A percentile compares a stretch with the other conserved stretches of the same genome.
Conservation (phyloP, 1,139 yeast species). For the Lodderomyces parapsilosis region DNA sequence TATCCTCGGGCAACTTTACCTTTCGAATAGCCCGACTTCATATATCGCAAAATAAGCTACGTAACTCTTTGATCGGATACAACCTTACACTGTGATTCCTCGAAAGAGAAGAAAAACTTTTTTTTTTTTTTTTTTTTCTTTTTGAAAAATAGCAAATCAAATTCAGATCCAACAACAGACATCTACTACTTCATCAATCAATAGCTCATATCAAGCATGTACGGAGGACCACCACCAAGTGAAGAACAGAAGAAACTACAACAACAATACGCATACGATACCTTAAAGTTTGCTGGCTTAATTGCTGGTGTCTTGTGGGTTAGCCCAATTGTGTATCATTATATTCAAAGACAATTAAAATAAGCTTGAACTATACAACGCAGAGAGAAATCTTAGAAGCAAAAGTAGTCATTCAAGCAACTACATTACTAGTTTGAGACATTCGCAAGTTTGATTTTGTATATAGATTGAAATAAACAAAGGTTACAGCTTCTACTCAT, state of each 20-base stretch:
- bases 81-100: no score
- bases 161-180: background rate
- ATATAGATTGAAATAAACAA: constrained; percentile 1
- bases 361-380: no score
- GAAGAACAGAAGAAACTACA: constrained; percentile 79
- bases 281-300: constrained; percentile 65
- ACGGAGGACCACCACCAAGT: constrained; percentile 72
- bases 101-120: no score
- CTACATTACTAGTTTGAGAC: no score
- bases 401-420: no score
- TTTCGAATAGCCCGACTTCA: no score
- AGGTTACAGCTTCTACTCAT: constrained; percentile 15
- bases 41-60: no score
- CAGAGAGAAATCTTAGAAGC: no score
- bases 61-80: no score
- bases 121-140: no score
- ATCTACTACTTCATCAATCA: background rate
- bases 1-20: no score
- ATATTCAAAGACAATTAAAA: constrained; percentile 56
- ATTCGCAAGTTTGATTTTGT: background rate
- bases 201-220: constrained; percentile 45
- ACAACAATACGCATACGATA: constrained; percentile 65
- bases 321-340: constrained; percentile 64
- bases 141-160: background rate
- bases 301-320: constrained; percentile 81